Percentiles rank a stretch among this genome's conserved stretches.
Evolutionary conservation across 1,284 basidiomycete species (phyloP).

Genomic region (Coniferiporia sulphurascens): DNA sequence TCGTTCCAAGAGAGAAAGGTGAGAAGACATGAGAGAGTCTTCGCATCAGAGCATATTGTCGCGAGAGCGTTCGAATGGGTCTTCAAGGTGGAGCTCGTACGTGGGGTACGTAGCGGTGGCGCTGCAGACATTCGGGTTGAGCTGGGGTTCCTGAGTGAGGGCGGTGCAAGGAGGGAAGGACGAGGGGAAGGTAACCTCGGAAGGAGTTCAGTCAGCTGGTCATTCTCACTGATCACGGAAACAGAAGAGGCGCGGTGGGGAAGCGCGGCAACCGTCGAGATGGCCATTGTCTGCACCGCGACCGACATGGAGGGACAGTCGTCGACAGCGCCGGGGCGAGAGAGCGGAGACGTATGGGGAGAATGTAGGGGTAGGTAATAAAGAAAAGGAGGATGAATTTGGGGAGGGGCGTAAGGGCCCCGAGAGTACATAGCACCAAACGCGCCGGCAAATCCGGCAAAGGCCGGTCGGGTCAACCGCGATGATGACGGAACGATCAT

Average conservation of each 20-base stretch:
- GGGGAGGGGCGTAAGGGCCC: neutral
- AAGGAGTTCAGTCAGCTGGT: constrained; percentile 1
- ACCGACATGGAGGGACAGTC: constrained; percentile 7
- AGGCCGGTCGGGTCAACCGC: neutral
- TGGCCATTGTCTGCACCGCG: constrained; percentile 12
- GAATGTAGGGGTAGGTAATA: neutral
- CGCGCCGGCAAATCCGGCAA: neutral
- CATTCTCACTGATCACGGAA: neutral
- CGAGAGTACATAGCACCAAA: neutral
- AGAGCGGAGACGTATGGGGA: neutral
- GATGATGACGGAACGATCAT: no score
- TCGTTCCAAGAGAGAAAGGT: constrained; percentile 46
- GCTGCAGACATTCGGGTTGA: constrained; percentile 1
- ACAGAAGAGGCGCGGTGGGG: neutral
- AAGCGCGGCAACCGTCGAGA: neutral
- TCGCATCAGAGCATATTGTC: constrained; percentile 6
- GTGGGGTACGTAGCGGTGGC: neutral
- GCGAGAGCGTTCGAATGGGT: constrained; percentile 8
- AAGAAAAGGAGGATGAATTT: neutral
- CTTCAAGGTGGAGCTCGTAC: constrained; percentile 4
- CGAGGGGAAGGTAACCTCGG: constrained; percentile 3
- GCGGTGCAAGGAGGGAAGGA: constrained; percentile 6
- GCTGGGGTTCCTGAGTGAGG: neutral
- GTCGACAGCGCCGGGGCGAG: neutral
- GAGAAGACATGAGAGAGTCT: constrained; percentile 41